Evolutionary conservation across 768 basidiomycete species (phyloP).

Genomic region (Trametes coccinea): DNA sequence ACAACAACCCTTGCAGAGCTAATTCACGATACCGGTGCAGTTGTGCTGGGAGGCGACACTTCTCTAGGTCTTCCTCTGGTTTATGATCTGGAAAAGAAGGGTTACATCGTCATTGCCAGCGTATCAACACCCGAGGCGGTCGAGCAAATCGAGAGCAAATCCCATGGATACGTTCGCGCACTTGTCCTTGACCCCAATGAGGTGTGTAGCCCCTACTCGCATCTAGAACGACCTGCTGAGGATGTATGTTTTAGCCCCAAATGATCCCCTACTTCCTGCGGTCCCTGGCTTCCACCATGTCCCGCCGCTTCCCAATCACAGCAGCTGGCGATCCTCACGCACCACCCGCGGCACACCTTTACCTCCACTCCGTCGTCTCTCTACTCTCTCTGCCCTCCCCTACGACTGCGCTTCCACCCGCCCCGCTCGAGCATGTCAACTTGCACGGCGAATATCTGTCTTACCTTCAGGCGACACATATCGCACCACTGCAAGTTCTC

Average conservation of each 20-base stretch:
- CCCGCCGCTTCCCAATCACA: slow-evolving; percentile 79
- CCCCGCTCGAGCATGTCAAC: slow-evolving; percentile 72
- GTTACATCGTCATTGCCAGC: slow-evolving; percentile 82
- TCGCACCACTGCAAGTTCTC: slow-evolving; percentile 74
- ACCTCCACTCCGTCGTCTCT: slow-evolving; percentile 78
- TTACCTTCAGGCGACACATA: slow-evolving; percentile 72
- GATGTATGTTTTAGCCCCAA: slow-evolving; percentile 50
- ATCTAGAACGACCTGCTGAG: not conserved
- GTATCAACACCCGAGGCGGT: slow-evolving; percentile 71
- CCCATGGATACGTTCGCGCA: slow-evolving; percentile 77
- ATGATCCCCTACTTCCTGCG: slow-evolving; percentile 77
- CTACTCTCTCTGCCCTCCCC: slow-evolving; percentile 57
- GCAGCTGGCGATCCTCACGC: slow-evolving; percentile 80
- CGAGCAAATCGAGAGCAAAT: slow-evolving; percentile 58
- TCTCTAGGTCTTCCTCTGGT: slow-evolving; percentile 73
- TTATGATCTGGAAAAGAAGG: slow-evolving; percentile 69
- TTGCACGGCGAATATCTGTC: slow-evolving; percentile 64
- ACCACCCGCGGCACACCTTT: slow-evolving; percentile 61
- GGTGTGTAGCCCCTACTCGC: slow-evolving; percentile 40
- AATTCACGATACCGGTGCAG: slow-evolving; percentile 37
- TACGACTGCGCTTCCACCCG: slow-evolving; percentile 40
- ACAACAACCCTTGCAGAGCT: not conserved
- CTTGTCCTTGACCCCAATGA: slow-evolving; percentile 80
- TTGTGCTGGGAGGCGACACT: slow-evolving; percentile 80
- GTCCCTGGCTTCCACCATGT: slow-evolving; percentile 76